Evolutionary conservation across 768 basidiomycete genomes (phyloP), one percentile per base, ranked within the genome.

Genomic region (Boletus rex-veris): DNA sequence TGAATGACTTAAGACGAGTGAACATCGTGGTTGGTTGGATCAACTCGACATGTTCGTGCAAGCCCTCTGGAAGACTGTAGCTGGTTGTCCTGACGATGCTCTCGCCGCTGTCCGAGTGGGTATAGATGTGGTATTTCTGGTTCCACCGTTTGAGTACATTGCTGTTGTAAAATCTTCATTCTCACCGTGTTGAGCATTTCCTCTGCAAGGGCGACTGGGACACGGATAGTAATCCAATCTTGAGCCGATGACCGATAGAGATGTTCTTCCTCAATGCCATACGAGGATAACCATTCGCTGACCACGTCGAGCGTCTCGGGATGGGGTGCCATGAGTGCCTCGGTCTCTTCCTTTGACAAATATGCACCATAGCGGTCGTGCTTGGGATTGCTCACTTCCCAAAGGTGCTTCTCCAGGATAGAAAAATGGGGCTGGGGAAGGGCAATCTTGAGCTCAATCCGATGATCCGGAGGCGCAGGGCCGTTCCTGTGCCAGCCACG

Each of bases 21-120:
- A 89, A 90, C 66, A 81, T 77, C 2, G 86, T 89, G 3, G 88
- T 89, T 0, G 88, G 88, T 55, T 88, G 85, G 28, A 90, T 73
- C 30, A 88, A 67, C 36, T 88, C 85, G 52, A 89, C 65, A 61
- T 88, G 85, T 4, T 73, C 70, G 59, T 83, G 77, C 43, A 89
- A 67, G 52, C 77, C 55, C 43, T 74, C 74, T 0, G 88, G 88
- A 16, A 90, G 77, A 60, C 81, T 84, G 71, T 88, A 90, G 54
- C 73, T 74, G 4, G 81, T 83, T n/a, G 88, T 85, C 50, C 88
- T 80, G 54, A 88, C 71, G 35, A 87, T 65, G 14, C 74, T 66
- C 30, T 83, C 80, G 4, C 80, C 84, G 47, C 73, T 77, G 19
- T 71, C 69, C 10, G 68, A 64, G 63, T 88, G 81, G 49, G 77